Evolutionary conservation across 1,284 basidiomycete genomes (phyloP).

Genomic region (Coniferiporia sulphurascens): DNA sequence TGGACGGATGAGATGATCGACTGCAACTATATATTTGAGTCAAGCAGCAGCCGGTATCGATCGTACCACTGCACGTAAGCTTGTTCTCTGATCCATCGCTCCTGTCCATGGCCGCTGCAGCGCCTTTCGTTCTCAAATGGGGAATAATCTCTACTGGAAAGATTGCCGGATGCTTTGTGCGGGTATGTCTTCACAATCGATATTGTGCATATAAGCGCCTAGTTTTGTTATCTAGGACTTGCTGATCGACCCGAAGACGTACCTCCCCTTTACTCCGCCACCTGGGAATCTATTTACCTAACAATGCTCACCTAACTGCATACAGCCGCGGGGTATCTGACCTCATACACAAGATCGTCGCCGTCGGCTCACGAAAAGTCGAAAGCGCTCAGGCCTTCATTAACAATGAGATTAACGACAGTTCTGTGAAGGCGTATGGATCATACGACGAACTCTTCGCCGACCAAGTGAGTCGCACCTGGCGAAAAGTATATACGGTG

Average conservation of each 20-base stretch:
- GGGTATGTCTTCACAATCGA: constrained; percentile 27
- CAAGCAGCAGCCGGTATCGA: not conserved
- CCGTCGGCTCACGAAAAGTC: constrained; percentile 74
- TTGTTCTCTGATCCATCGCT: not conserved
- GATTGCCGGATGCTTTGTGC: constrained; percentile 43
- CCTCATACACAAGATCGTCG: constrained; percentile 70
- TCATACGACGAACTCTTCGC: constrained; percentile 74
- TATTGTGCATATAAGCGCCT: not conserved
- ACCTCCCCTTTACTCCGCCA: not conserved
- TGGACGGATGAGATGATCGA: too few relatives aligned
- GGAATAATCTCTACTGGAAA: constrained; percentile 52
- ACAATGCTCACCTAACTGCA: not conserved
- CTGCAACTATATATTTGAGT: not conserved
- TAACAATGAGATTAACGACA: constrained; percentile 41
- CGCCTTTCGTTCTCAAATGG: constrained; percentile 43
- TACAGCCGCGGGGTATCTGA: constrained; percentile 65
- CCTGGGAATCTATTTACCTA: constrained; percentile 7
- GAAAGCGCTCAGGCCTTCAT: constrained; percentile 74
- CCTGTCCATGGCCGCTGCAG: constrained; percentile 22
- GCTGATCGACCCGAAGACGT: constrained; percentile 47
- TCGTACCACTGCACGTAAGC: too few relatives aligned
- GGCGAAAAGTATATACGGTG: not conserved
- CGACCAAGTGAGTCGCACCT: constrained; percentile 47
- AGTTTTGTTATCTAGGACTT: constrained; percentile 33
- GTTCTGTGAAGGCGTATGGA: constrained; percentile 67